Conservation (phyloP, 2,329 filamentous ascomycete species). For the Fusarium subglutinans region DNA sequence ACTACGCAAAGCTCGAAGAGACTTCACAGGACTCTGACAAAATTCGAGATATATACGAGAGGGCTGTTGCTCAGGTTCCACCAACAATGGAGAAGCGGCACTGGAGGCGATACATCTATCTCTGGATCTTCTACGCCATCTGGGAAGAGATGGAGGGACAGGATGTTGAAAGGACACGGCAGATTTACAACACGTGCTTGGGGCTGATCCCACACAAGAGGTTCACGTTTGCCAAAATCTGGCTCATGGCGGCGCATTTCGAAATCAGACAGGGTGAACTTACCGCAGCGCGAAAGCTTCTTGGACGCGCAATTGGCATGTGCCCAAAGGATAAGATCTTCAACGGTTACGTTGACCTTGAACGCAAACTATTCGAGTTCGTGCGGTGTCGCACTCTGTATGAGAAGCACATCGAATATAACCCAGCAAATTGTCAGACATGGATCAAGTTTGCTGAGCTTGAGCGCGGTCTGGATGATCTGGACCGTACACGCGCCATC, state of each 20-base stretch:
- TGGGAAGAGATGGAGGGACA: constrained; percentile 91
- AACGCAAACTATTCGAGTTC: constrained; percentile 95
- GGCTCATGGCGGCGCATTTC: constrained; percentile 93
- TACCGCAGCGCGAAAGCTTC: constrained; percentile 81
- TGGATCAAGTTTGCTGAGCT: constrained; percentile 98
- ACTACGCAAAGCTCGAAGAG: constrained; percentile 92
- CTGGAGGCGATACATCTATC: constrained; percentile 96
- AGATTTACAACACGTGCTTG: constrained; percentile 91
- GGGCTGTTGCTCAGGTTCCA: constrained; percentile 93
- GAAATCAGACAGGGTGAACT: constrained; percentile 89
- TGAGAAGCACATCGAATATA: constrained; percentile 94
- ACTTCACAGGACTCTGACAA: constrained; percentile 82
- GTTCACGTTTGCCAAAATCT: constrained; percentile 97
- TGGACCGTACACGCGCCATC: constrained; percentile 87
- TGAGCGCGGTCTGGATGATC: constrained; percentile 88
- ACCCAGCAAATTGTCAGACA: constrained; percentile 86
- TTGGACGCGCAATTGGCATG: constrained; percentile 91
- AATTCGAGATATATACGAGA: constrained; percentile 92
- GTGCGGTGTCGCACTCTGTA: constrained; percentile 89
- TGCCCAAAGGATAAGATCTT: constrained; percentile 97
- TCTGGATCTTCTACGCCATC: constrained; percentile 97
- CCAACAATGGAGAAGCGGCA: constrained; percentile 96
- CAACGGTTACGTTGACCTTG: constrained; percentile 90
- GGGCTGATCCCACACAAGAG: constrained; percentile 92
- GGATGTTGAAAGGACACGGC: constrained; percentile 79